phyloP scores from a whole-genome alignment of 2,329 filamentous ascomycete genomes.

The Anthostomella pinea region DNA sequence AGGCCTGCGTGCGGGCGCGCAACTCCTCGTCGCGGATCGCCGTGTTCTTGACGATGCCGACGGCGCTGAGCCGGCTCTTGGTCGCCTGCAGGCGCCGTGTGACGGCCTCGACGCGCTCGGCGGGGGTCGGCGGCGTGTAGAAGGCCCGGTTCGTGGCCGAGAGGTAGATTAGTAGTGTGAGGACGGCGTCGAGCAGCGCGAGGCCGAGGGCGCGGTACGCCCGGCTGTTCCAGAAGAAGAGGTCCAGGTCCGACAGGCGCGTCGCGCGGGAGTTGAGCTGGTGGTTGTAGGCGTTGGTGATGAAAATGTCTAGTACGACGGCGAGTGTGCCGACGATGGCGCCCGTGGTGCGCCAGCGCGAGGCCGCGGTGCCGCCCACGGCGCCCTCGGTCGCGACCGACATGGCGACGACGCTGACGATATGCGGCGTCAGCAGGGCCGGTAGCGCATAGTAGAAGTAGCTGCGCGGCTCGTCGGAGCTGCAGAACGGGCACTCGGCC shows the following conservation, averaged over 20 bases:
- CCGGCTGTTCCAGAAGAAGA: constrained; percentile 69
- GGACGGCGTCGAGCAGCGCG: constrained; percentile 58
- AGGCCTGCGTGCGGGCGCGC: constrained; percentile 62
- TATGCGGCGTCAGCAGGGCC: constrained; percentile 69
- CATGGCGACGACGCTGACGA: constrained; percentile 70
- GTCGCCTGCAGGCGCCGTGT: constrained; percentile 56
- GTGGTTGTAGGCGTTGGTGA: constrained; percentile 63
- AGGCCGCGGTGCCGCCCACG: constrained; percentile 54
- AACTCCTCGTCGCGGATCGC: constrained; percentile 70
- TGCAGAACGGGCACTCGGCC: constrained; percentile 78
- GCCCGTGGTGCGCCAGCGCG: constrained; percentile 68
- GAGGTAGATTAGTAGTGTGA: constrained; percentile 69
- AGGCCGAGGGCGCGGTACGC: constrained; percentile 62
- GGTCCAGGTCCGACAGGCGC: constrained; percentile 62
- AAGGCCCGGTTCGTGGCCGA: constrained; percentile 79
- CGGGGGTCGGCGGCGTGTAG: constrained; percentile 55
- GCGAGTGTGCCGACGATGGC: constrained; percentile 60
- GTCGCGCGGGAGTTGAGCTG: constrained; percentile 61
- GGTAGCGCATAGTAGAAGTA: constrained; percentile 84
- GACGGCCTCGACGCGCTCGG: constrained; percentile 63
- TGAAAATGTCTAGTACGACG: constrained; percentile 63
- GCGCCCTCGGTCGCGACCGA: constrained; percentile 58
- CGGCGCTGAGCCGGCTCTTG: constrained; percentile 66
- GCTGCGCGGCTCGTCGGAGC: constrained; percentile 61
- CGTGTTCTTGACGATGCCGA: constrained; percentile 78